These are phyloP conservation scores for Metarhizium guizhouense DNA, from an alignment of 2,329 filamentous ascomycete species.

Conservation along the genomic window DNA sequence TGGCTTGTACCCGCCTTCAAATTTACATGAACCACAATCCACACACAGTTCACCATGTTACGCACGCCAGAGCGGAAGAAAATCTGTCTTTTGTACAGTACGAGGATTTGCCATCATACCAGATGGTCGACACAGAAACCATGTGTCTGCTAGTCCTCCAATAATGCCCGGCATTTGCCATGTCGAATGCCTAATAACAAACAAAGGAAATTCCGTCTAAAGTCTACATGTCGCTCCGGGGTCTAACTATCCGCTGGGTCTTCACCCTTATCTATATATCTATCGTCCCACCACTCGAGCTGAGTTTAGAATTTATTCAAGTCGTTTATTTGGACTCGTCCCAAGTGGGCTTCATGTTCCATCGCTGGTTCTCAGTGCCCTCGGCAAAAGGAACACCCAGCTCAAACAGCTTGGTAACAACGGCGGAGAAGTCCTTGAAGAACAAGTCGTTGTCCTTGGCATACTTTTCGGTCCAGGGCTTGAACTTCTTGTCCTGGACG, in stretches of 20 bases:
- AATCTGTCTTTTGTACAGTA: background rate
- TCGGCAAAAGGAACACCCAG: conserved; percentile 82
- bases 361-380: conserved; percentile 45
- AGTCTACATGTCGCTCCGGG: conserved; percentile 4
- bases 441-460: conserved; percentile 85
- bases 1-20: background rate
- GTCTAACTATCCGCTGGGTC: background rate
- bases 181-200: background rate
- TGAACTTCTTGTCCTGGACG: conserved; percentile 81
- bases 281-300: background rate
- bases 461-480: conserved; percentile 72
- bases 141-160: background rate
- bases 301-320: background rate
- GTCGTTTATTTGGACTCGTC: conserved; percentile 19
- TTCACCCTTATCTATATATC: background rate
- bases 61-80: background rate
- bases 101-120: background rate
- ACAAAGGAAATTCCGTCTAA: background rate
- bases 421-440: conserved; percentile 85
- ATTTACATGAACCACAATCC: background rate
- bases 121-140: background rate
- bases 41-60: background rate
- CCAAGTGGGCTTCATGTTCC: conserved; percentile 53
- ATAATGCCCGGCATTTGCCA: background rate
- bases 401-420: conserved; percentile 78